These are phyloP conservation scores for Amphibolis antarctica DNA, from an alignment of 106 monocot species.

Conservation along the genomic window DNA sequence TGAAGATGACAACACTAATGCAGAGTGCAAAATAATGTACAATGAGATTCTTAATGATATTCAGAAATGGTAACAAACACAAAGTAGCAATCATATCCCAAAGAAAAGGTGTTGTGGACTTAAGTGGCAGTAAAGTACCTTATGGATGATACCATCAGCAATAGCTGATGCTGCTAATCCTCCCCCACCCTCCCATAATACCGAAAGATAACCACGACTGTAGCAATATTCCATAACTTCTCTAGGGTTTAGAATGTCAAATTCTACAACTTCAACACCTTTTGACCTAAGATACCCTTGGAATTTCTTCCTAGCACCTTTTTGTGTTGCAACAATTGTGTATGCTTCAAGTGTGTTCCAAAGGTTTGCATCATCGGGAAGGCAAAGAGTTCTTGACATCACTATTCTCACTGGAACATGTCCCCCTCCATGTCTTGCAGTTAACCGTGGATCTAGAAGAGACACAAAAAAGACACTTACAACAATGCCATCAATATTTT, in stretches of 20 bases:
- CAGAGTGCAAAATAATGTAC: too few species aligned
- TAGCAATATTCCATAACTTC: constrained; percentile 93
- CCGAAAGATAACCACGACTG: constrained; percentile 71
- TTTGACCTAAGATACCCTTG: constrained; percentile 71
- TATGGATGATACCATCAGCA: constrained; percentile 78
- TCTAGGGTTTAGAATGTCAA: constrained; percentile 81
- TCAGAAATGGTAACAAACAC: neutral
- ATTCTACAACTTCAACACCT: constrained; percentile 97
- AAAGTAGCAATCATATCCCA: neutral
- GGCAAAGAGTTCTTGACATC: constrained; percentile 75
- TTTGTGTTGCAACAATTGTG: constrained; percentile 89
- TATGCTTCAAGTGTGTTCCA: constrained; percentile 91
- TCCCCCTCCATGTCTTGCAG: constrained; percentile 69
- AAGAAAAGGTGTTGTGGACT: neutral
- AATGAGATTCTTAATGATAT: too few species aligned
- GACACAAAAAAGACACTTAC: neutral
- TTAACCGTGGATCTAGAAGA: constrained; percentile 73
- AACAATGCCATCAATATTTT: neutral
- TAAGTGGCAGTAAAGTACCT: constrained; percentile 34
- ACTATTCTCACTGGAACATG: constrained; percentile 85
- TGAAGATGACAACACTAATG: too few species aligned
- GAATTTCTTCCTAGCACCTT: constrained; percentile 73
- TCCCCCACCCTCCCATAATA: constrained; percentile 97
- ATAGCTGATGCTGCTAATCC: constrained; percentile 77
- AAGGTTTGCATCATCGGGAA: constrained; percentile 86